Evolutionary conservation across 1,284 basidiomycete genomes (phyloP), one percentile per base, ranked within the genome.

Genomic region (Malassezia slooffiae): DNA sequence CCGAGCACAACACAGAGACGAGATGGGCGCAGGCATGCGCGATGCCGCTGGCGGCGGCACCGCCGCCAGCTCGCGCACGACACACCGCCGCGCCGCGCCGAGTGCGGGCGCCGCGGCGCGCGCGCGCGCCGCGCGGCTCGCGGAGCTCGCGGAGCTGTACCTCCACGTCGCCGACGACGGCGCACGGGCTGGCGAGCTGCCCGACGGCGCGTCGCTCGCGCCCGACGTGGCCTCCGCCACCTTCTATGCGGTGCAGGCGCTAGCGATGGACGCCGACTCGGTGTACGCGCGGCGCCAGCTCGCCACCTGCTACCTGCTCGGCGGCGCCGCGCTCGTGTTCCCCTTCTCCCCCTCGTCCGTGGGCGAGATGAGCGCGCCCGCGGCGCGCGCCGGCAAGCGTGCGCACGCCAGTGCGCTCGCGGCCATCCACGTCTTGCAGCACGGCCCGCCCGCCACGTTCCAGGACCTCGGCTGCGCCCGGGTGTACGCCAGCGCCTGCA

Each of bases 361-460:
- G 8, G 47, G 56, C 8, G 52, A 49, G 0, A 43, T 48, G 41
- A 52, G 12, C 37, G 34, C 16, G 41, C 47, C 13, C 41, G 52
- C 34, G 50, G 21, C 51, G 54, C 38, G 45, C 4, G 40, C 37
- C 1, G 58, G 48, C 12, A 29, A 43, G n/a, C 47, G 52, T 11
- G 52, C 57, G 33, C 36, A 41, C 1, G 53, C 58, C 8, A 53
- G 55, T 7, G 62, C 63, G 9, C 49, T 60, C 11, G 52, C 63
- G 9, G 58, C 58, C 29, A 50, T 65, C 39, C 54, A 62, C 27
- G 41, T 65, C 19, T 47, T 67, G 16, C 56, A 67, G 43, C 50
- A 52, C 21, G 63, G 62, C 31, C 40, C 56, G 3, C 33, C 47
- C 12, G 44, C 49, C 17, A 56, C 54, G 5, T 67, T 60, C 30